These are phyloP conservation scores for Yarrowia keelungensis DNA, from an alignment of 805 yeast genomes.

Conservation along the genomic window DNA sequence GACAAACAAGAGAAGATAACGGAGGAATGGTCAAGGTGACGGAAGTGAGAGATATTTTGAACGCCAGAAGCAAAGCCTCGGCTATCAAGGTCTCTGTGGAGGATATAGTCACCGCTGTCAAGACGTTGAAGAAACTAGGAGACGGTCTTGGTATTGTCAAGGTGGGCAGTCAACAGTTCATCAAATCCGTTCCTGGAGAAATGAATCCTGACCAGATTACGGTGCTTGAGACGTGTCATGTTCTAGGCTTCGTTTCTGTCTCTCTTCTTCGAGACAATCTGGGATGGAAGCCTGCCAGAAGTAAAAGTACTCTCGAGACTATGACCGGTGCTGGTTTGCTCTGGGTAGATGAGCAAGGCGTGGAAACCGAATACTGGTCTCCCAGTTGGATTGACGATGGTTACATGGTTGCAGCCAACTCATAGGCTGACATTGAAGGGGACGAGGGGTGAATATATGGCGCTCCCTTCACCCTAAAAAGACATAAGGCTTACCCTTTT, in stretches of 20 bases:
- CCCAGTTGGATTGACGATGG: constrained; percentile 49
- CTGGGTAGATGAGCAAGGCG: constrained; percentile 72
- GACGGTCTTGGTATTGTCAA: constrained; percentile 70
- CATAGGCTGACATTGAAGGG: constrained; percentile 2
- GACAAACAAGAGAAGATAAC: constrained; percentile 69
- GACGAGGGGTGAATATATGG: no score
- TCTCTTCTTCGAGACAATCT: constrained; percentile 73
- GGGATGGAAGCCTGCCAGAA: constrained; percentile 71
- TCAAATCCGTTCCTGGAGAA: constrained; percentile 69
- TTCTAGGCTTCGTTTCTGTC: constrained; percentile 75
- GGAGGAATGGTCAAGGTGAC: constrained; percentile 80
- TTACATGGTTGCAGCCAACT: constrained; percentile 46
- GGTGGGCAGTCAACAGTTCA: constrained; percentile 64
- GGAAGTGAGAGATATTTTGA: constrained; percentile 55
- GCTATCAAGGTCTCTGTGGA: constrained; percentile 51
- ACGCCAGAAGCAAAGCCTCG: constrained; percentile 44
- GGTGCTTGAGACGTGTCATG: constrained; percentile 76
- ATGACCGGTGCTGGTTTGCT: constrained; percentile 82
- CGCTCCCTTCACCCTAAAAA: no score
- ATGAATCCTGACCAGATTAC: constrained; percentile 70
- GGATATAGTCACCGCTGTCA: constrained; percentile 66
- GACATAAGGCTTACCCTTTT: no score
- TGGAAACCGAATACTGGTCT: constrained; percentile 51
- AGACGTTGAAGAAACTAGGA: constrained; percentile 64
- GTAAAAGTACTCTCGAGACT: constrained; percentile 70